A percentile compares a stretch with the other conserved stretches of the same genome.
Evolutionary conservation across 78 protist species (phyloP).

Genomic region (Dictyostelium purpureum): DNA sequence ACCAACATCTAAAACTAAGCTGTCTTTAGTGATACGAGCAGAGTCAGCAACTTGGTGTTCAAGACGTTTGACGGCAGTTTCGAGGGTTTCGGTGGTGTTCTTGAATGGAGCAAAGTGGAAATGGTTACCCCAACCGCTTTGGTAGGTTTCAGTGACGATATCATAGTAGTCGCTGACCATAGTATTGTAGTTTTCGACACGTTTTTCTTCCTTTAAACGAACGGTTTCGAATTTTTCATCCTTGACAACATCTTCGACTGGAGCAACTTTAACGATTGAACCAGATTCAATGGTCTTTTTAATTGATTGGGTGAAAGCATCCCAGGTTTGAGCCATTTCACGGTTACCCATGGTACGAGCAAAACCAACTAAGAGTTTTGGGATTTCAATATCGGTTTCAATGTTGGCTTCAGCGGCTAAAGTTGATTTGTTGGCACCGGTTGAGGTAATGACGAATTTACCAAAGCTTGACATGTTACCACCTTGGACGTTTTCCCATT

Average conservation of each 20-base stretch:
- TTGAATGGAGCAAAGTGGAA: constrained; percentile 81
- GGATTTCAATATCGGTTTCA: constrained; percentile 76
- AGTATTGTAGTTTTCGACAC: constrained; percentile 61
- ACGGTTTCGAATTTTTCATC: constrained; percentile 56
- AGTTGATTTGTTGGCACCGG: neutral
- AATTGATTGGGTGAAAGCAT: constrained; percentile 28
- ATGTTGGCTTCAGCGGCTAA: constrained; percentile 34
- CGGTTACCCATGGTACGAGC: constrained; percentile 73
- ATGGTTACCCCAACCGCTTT: constrained; percentile 74
- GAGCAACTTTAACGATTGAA: constrained; percentile 36
- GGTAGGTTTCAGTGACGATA: constrained; percentile 73
- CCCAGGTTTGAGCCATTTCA: constrained; percentile 72
- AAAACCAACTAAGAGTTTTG: constrained; percentile 66
- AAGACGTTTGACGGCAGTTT: constrained; percentile 59
- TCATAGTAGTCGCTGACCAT: constrained; percentile 72
- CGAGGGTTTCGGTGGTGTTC: constrained; percentile 47
- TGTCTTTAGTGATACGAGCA: constrained; percentile 61
- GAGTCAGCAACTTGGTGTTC: constrained; percentile 69
- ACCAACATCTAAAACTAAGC: constrained; percentile 67
- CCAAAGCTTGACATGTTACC: constrained; percentile 54
- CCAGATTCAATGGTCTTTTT: constrained; percentile 66
- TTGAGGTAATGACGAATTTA: constrained; percentile 24
- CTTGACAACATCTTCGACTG: constrained; percentile 67
- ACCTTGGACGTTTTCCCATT: constrained; percentile 54
- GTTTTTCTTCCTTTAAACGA: constrained; percentile 33